Evolutionary conservation across 2,329 filamentous ascomycete genomes (phyloP).

Genomic region (Fusarium avenaceum): DNA sequence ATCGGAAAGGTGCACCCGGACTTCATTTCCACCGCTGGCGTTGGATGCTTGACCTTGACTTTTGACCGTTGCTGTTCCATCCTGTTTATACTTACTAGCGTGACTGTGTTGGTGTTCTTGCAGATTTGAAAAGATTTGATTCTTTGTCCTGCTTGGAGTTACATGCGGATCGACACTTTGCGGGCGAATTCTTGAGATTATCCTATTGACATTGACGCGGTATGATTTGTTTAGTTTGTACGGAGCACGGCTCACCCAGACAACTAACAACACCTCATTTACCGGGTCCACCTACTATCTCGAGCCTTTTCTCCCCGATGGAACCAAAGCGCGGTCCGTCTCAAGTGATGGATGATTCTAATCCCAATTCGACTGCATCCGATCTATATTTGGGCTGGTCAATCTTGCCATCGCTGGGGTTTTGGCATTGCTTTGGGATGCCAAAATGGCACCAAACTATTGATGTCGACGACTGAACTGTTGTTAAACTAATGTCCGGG

Average conservation of each 20-base stretch:
- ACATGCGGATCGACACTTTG: slow-evolving; percentile 11
- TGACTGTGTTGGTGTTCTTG: slow-evolving; percentile 4
- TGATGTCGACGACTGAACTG: slow-evolving; percentile 31
- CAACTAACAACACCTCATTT: slow-evolving; percentile 24
- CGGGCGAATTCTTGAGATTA: not conserved
- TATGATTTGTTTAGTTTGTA: slow-evolving; percentile 3
- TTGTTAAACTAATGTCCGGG: slow-evolving; percentile 6
- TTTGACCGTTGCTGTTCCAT: slow-evolving; percentile 14
- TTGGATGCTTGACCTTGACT: not conserved
- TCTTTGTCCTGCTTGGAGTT: not conserved
- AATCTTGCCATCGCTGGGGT: slow-evolving; percentile 19
- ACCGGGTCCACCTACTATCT: slow-evolving; percentile 11
- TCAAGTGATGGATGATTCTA: slow-evolving; percentile 11
- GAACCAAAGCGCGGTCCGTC: slow-evolving; percentile 5
- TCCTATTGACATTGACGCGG: not conserved
- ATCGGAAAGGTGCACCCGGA: slow-evolving; percentile 26
- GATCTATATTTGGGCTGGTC: slow-evolving; percentile 26
- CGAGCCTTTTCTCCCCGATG: slow-evolving; percentile 5
- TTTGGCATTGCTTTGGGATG: slow-evolving; percentile 6
- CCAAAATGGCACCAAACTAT: slow-evolving; percentile 6
- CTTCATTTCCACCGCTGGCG: slow-evolving; percentile 47
- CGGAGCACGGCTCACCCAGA: slow-evolving; percentile 4
- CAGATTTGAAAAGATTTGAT: slow-evolving; percentile 3
- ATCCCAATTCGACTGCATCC: slow-evolving; percentile 5
- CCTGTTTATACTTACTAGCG: not conserved